Evolutionary conservation across 2,329 filamentous ascomycete species (phyloP).

Genomic region (Geosmithia putterillii): DNA sequence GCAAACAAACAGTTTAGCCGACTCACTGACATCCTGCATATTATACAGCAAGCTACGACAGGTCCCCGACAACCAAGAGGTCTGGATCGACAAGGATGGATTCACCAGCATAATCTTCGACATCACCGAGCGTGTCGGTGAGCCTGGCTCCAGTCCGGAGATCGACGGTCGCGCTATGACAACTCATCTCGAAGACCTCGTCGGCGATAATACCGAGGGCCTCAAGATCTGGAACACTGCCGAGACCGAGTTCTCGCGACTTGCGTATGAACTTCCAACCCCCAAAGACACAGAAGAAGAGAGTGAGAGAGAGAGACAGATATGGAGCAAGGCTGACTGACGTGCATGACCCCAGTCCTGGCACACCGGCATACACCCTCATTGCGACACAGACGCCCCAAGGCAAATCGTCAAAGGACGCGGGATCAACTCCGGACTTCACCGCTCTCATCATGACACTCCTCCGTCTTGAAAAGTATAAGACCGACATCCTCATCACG

Average conservation of each 20-base stretch:
- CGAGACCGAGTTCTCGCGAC: conserved; percentile 42
- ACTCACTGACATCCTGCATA: neutral
- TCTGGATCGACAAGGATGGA: conserved; percentile 73
- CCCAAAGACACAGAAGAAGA: too few species aligned
- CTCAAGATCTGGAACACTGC: conserved; percentile 57
- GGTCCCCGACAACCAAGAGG: conserved; percentile 81
- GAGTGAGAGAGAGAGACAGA: too few species aligned
- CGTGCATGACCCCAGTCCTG: conserved; percentile 10
- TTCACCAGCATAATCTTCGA: conserved; percentile 86
- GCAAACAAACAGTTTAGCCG: neutral
- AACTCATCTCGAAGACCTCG: conserved; percentile 56
- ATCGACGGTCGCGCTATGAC: conserved; percentile 60
- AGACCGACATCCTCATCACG: conserved; percentile 72
- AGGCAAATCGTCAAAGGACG: conserved; percentile 18
- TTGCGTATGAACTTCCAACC: conserved; percentile 28
- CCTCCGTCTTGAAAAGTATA: conserved; percentile 60
- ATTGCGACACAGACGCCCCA: conserved; percentile 50
- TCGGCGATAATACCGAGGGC: conserved; percentile 49
- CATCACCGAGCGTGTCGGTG: conserved; percentile 68
- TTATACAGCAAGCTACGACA: conserved; percentile 53
- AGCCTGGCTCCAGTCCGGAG: conserved; percentile 37
- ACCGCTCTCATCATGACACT: conserved; percentile 69
- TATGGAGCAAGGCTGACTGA: neutral
- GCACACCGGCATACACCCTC: conserved; percentile 53
- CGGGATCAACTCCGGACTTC: conserved; percentile 40